Base-by-base conservation (phyloP, 352 stramenopile species). In the Globisporangium takayamanum region DNA sequence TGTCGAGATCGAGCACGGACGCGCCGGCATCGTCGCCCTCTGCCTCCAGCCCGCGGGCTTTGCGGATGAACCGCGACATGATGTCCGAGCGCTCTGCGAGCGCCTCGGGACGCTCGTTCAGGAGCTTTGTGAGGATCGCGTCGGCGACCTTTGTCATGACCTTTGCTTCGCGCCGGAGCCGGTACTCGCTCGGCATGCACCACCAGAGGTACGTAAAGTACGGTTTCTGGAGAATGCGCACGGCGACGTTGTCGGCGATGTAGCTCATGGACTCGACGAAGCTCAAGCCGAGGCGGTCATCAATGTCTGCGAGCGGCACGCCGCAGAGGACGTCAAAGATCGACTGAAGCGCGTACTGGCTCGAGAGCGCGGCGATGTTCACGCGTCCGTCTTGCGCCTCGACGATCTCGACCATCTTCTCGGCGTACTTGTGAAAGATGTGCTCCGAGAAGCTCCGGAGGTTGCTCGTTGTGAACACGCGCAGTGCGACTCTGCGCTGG, bases 381-480 rank as follows among this genome's bases (percentile, higher is more conserved):
- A 62, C 75, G 12, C 50, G 33, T 11, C 42, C 51, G 16, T 20
- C 59, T n/a, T 20, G 39, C 20, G 39, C 37, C 3, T 57, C 46
- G 18, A 71, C 48, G 10, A 49, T 20, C 1, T 65, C 7, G 26
- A 74, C 44, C n/a, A 52, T 72, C 14, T 70, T 46, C 8, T 62
- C n/a, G 3, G 70, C 77, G 55, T 86, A 71, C 20, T 69, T 73
- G 18, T 66, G 56, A 46, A 88, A 82, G 3, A 84, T 55, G 64
- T 80, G 54, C 57, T 82, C 74, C 2, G 62, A 61, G 48, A 74
- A 80, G 10, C 66, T 53, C 30, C 72, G 71, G 22, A 88, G 82
- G 26, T 84, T 85, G 26, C 50, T 61, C 1, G 70, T 84, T 37
- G 81, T 92, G 46, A 96, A 95, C 26, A 97, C 92, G 55, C 93